Evolutionary conservation across 163 green algal species (phyloP), one percentile per base, ranked within the genome.

Genomic region (Chlorella variabilis): DNA sequence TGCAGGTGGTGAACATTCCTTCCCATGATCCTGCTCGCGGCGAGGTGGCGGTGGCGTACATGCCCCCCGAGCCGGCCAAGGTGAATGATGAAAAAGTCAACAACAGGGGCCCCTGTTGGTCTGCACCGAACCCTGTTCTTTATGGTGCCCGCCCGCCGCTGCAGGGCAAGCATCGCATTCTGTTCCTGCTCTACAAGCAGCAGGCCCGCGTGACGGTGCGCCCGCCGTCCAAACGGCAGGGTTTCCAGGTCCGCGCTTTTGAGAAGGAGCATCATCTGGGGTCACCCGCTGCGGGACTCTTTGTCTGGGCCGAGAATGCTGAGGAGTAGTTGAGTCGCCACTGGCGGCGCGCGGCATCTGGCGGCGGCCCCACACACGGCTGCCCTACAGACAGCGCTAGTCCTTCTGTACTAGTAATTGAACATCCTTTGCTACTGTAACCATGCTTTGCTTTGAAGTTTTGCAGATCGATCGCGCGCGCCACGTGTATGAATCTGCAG

Each of bases 161-260:
- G 33, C 49, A 65, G 34, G 82, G 82, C 45, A 62, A 29, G 48
- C 83, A 88, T 67, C 70, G 83, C 71, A 66, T 87, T 25, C 49
- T 88, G 17, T 86, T 83, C 58, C 70, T 88, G 74, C 58, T 88
- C 18, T 88, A 63, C 71, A 78, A 79, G 71, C 83, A 88, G 70
- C 31, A 25, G 7, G 83, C 75, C 13, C 70, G 83, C 15, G 48
- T 86, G 36, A 71, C 41, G 8, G 78, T 67, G 11, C 63, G 38
- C 39, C 45, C 51, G 39, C 83, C 75, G 18, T 18, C 39, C 56
- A 75, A 78, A 49, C 62, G 83, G 21, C 67, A 84, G 59, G 66
- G 69, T 39, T 87, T 87, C 78, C 76, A 81, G 48, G 80, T 85
- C 38, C 56, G 71, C 2, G 80, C 70, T 7, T 85, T 75, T 66